Percentiles rank a stretch among this genome's conserved stretches.
Evolutionary conservation across 2,329 filamentous ascomycete genomes (phyloP).

Genomic region (Paracoccidioides brasiliensis): DNA sequence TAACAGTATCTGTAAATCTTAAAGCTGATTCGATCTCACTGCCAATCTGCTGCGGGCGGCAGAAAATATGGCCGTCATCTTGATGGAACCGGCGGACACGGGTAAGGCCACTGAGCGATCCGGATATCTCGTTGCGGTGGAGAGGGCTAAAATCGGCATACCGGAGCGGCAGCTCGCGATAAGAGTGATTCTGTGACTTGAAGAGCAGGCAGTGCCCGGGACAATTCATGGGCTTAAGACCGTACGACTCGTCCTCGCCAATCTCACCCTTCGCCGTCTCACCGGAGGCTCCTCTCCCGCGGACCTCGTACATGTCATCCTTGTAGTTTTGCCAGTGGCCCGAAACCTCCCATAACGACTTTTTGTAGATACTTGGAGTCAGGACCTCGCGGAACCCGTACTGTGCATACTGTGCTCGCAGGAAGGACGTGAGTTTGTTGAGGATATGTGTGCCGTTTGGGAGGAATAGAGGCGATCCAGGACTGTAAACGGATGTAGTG

Average conservation of each 20-base stretch:
- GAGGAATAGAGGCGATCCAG: slow-evolving; percentile 72
- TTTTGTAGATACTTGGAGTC: slow-evolving; percentile 83
- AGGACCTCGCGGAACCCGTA: slow-evolving; percentile 84
- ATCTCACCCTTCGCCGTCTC: slow-evolving; percentile 30
- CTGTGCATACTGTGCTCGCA: slow-evolving; percentile 68
- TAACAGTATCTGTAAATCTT: slow-evolving; percentile 60
- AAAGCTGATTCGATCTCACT: slow-evolving; percentile 61
- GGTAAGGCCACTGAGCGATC: slow-evolving; percentile 67
- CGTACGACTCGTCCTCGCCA: slow-evolving; percentile 58
- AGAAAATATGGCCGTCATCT: slow-evolving; percentile 86
- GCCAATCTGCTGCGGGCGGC: slow-evolving; percentile 60
- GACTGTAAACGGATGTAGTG: slow-evolving; percentile 64
- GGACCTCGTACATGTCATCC: slow-evolving; percentile 81
- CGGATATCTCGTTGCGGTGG: slow-evolving; percentile 77
- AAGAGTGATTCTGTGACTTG: slow-evolving; percentile 57
- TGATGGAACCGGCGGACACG: slow-evolving; percentile 79
- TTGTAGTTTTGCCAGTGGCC: slow-evolving; percentile 84
- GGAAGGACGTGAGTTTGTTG: slow-evolving; percentile 68
- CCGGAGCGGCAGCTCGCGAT: slow-evolving; percentile 67
- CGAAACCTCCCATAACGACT: slow-evolving; percentile 70
- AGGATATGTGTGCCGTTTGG: slow-evolving; percentile 72
- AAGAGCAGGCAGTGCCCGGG: slow-evolving; percentile 81
- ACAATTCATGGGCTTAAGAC: slow-evolving; percentile 87
- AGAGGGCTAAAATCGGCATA: slow-evolving; percentile 79
- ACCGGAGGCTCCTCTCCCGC: slow-evolving; percentile 37